These are phyloP conservation scores for Scedosporium apiospermum DNA, from an alignment of 2,329 filamentous ascomycete species.

Conservation along the genomic window DNA sequence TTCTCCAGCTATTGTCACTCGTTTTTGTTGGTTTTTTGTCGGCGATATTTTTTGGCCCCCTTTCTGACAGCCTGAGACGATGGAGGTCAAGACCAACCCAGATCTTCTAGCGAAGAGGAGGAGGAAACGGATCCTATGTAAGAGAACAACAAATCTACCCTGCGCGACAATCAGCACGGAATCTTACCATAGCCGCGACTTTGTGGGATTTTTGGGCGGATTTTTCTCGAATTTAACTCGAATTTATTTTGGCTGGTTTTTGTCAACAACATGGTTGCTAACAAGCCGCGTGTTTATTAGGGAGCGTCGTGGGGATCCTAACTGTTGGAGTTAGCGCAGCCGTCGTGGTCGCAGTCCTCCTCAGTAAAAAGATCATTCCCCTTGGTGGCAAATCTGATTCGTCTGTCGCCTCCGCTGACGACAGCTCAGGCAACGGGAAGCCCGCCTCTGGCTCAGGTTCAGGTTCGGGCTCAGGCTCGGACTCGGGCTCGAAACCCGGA, in stretches of 20 bases:
- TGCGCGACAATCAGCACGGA: not conserved
- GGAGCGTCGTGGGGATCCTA: not conserved
- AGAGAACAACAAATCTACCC: not conserved
- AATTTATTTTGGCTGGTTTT: not conserved
- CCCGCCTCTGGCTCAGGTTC: not conserved
- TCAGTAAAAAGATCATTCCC: conserved; percentile 2
- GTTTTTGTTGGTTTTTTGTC: not conserved
- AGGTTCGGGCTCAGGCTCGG: not conserved
- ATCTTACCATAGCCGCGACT: not conserved
- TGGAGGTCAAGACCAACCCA: not conserved
- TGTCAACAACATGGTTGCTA: not conserved
- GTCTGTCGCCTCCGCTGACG: not conserved
- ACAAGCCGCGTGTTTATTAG: not conserved
- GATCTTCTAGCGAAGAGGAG: not conserved
- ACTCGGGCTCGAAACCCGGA: not conserved
- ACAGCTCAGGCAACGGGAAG: not conserved
- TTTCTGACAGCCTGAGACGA: not conserved
- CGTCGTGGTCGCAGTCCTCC: not conserved
- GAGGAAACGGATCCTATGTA: not conserved
- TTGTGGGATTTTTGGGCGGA: not conserved
- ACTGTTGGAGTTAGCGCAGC: not conserved
- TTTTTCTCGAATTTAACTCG: not conserved
- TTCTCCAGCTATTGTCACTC: not conserved
- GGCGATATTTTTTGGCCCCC: not conserved
- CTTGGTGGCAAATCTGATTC: not conserved